Evolutionary conservation across 805 yeast species (phyloP).

Genomic region (Metschnikowia baotianmanensis): DNA sequence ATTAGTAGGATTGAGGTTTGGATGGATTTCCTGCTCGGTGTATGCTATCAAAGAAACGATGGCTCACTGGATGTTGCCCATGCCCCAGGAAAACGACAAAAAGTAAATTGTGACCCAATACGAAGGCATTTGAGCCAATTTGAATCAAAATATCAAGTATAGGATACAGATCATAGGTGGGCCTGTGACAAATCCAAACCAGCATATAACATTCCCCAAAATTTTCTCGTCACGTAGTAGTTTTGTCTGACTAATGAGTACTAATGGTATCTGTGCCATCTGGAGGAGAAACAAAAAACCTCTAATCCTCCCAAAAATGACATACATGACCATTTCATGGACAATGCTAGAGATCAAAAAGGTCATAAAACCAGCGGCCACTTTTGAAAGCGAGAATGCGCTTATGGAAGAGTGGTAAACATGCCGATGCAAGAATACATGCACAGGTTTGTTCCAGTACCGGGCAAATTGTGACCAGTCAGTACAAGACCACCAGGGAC

Average conservation of each 20-base stretch:
- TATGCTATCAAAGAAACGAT: no score
- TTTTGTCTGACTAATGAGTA: conserved; percentile 57
- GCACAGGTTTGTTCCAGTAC: conserved; percentile 94
- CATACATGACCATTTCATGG: conserved; percentile 92
- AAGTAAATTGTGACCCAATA: no score
- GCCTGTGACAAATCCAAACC: conserved; percentile 89
- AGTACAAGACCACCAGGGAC: conserved; percentile 96
- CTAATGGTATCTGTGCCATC: conserved; percentile 84
- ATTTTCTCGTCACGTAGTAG: conserved; percentile 54
- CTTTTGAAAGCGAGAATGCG: conserved; percentile 62
- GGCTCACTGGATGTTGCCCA: no score
- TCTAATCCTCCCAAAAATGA: conserved; percentile 73
- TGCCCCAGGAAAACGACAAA: no score
- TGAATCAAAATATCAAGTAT: conserved; percentile 53
- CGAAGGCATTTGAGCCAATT: no score
- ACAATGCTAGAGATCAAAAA: conserved; percentile 76
- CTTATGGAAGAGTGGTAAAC: conserved; percentile 91
- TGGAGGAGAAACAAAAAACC: conserved; percentile 80
- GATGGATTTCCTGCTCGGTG: no score
- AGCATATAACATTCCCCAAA: conserved; percentile 79
- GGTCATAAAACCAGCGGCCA: conserved; percentile 71
- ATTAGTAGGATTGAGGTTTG: no score
- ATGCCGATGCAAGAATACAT: conserved; percentile 82
- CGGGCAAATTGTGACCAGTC: conserved; percentile 93
- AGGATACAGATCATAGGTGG: conserved; percentile 86